Percentiles rank a stretch among this genome's conserved stretches.
These are phyloP conservation scores for Phlyctochytrium planicorne DNA, from an alignment of 192 early-diverging fungal genomes.

Conservation along the genomic window DNA sequence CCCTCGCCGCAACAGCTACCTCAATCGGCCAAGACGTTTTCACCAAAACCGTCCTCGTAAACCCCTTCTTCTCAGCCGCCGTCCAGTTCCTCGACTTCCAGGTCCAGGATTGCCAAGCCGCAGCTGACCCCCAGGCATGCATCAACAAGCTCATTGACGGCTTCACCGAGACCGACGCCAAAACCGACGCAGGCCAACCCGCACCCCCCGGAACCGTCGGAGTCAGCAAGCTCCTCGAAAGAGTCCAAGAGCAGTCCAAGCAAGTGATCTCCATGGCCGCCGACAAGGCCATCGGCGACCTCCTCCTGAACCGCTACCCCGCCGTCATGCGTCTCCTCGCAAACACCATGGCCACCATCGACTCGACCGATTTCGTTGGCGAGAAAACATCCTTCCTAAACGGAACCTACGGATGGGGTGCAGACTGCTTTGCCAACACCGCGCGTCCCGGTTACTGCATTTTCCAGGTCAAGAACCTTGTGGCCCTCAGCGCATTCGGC, in stretches of 20 bases:
- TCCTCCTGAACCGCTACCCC: not conserved
- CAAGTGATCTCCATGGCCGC: not conserved
- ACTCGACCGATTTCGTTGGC: not conserved
- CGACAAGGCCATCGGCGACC: not conserved
- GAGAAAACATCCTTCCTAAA: not conserved
- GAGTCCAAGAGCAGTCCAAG: not conserved
- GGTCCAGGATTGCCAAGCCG: not conserved
- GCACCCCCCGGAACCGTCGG: not conserved
- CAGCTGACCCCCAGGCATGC: not conserved
- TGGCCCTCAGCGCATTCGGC: not conserved
- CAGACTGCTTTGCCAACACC: not conserved
- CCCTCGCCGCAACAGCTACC: not conserved
- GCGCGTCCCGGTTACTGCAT: not conserved
- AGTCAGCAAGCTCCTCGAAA: not conserved
- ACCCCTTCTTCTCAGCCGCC: constrained; percentile 1
- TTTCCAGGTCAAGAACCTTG: not conserved
- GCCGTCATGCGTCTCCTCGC: not conserved
- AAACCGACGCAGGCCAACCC: not conserved
- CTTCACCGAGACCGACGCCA: not conserved
- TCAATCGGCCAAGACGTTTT: not conserved
- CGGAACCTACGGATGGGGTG: not conserved
- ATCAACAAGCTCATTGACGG: not conserved
- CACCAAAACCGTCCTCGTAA: not conserved
- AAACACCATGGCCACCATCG: not conserved
- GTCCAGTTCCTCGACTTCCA: not conserved